Conservation (phyloP, 768 basidiomycete species). For the Calocera viscosa region DNA sequence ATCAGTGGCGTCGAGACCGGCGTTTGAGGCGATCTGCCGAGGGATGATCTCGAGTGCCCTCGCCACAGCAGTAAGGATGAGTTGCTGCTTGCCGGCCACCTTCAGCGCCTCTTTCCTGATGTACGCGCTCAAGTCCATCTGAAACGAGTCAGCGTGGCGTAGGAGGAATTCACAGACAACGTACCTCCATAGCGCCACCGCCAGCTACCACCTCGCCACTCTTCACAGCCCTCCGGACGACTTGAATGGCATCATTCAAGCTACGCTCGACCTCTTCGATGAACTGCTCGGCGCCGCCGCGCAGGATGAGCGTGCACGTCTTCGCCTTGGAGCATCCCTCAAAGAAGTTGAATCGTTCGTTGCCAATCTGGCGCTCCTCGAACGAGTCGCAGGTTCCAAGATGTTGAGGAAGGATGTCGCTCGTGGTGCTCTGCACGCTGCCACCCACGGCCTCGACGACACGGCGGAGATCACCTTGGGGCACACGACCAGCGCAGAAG, state of each 20-base stretch:
- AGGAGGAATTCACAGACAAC: constrained; percentile 14
- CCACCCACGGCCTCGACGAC: constrained; percentile 96
- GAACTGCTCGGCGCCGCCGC: constrained; percentile 97
- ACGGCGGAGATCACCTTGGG: constrained; percentile 75
- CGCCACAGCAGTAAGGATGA: constrained; percentile 89
- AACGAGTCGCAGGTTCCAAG: constrained; percentile 88
- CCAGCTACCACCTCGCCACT: constrained; percentile 96
- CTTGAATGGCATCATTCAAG: constrained; percentile 98
- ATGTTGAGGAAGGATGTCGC: constrained; percentile 80
- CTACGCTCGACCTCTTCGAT: constrained; percentile 96
- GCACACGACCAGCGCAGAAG: constrained; percentile 95
- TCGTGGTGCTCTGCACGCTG: constrained; percentile 86
- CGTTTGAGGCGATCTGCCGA: constrained; percentile 96
- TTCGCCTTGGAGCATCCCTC: constrained; percentile 86
- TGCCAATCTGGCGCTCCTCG: constrained; percentile 91
- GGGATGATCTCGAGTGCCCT: constrained; percentile 97
- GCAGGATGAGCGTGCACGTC: constrained; percentile 86
- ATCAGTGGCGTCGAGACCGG: constrained; percentile 93
- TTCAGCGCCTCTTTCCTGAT: constrained; percentile 81
- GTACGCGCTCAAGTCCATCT: constrained; percentile 97
- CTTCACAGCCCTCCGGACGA: constrained; percentile 93
- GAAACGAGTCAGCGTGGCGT: not conserved
- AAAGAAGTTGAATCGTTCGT: constrained; percentile 92
- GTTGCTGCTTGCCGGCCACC: constrained; percentile 89
- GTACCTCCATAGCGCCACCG: constrained; percentile 90